These are phyloP conservation scores for Micractinium sp. DNA, from an alignment of 139 green algal genomes.

Conservation along the genomic window DNA sequence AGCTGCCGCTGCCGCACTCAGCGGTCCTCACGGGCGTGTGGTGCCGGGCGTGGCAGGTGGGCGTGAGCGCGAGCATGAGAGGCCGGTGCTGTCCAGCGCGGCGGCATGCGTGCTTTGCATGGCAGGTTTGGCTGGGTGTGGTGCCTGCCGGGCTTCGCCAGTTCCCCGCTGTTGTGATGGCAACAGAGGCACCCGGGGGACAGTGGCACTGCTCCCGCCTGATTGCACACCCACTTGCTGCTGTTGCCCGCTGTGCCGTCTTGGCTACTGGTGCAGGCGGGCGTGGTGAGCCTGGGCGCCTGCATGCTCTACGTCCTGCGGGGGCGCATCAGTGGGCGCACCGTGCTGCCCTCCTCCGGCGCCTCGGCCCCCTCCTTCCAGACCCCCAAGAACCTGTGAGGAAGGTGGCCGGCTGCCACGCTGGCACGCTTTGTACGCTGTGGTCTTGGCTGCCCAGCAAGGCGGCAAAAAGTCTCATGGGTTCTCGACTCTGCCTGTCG, in stretches of 20 bases:
- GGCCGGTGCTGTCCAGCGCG: no score
- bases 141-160: no score
- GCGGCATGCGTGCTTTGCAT: not conserved
- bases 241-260: not conserved
- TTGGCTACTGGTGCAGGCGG: not conserved
- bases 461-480: no score
- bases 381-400: not conserved
- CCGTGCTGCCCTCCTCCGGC: not conserved
- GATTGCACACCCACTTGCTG: no score
- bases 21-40: constrained; percentile 48
- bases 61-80: not conserved
- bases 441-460: no score
- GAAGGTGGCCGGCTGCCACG: not conserved
- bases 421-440: no score
- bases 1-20: constrained; percentile 64
- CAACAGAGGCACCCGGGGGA: not conserved
- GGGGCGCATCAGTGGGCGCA: constrained; percentile 2
- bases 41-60: constrained; percentile 31
- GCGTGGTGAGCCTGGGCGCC: not conserved
- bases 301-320: constrained; percentile 32
- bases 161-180: not conserved
- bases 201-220: not conserved
- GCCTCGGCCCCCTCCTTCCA: not conserved
- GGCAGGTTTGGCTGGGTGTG: not conserved
- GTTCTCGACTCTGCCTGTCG: no score